Conservation (phyloP, 345 rosid species). For the Clarkia xantiana region DNA sequence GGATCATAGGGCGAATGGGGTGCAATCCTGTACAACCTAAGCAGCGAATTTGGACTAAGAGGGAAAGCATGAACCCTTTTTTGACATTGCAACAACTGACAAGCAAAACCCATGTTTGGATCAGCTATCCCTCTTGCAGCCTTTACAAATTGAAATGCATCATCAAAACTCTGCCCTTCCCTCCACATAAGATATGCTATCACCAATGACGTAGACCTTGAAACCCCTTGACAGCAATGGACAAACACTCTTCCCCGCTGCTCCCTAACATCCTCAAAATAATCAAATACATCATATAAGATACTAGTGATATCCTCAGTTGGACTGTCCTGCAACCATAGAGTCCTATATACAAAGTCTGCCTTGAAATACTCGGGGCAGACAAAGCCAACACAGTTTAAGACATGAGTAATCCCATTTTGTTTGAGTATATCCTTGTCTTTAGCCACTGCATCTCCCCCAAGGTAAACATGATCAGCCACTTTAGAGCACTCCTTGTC, state of each 20-base stretch:
- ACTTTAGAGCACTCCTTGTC: conserved; percentile 96
- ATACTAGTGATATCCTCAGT: conserved; percentile 98
- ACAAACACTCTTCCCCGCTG: conserved; percentile 83
- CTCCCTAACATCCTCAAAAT: conserved; percentile 97
- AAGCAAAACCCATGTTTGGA: conserved; percentile 99
- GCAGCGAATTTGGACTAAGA: conserved; percentile 88
- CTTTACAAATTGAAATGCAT: conserved; percentile 94
- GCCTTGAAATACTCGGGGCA: conserved; percentile 95
- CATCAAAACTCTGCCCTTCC: conserved; percentile 97
- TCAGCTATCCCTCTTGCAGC: conserved; percentile 96
- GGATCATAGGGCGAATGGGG: conserved; percentile 99
- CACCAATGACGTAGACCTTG: conserved; percentile 94
- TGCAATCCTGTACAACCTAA: conserved; percentile 82
- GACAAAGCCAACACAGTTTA: conserved; percentile 93
- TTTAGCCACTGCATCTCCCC: conserved; percentile 94
- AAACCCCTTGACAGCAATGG: conserved; percentile 97
- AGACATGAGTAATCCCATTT: conserved; percentile 82
- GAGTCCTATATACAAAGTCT: conserved; percentile 75
- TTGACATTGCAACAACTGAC: conserved; percentile 94
- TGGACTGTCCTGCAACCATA: conserved; percentile 99
- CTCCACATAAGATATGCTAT: conserved; percentile 99
- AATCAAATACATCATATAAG: conserved; percentile 93
- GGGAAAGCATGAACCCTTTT: conserved; percentile 97
- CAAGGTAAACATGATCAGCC: conserved; percentile 86
- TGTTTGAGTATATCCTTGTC: conserved; percentile 65